These are phyloP conservation scores for Diaporthe vexans DNA, from an alignment of 2,329 filamentous ascomycete genomes.

Conservation along the genomic window DNA sequence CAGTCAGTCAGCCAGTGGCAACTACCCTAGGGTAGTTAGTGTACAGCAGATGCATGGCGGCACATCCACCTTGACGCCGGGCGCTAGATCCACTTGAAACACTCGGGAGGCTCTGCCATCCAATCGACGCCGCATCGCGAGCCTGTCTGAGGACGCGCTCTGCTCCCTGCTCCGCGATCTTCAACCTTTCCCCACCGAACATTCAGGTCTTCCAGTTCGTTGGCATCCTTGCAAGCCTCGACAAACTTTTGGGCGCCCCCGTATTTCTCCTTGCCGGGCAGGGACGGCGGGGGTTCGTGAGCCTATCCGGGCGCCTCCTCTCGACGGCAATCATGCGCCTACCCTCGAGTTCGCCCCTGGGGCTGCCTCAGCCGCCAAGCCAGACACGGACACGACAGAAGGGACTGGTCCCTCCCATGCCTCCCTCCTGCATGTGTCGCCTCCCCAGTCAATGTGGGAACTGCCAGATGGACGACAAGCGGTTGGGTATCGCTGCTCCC, in stretches of 20 bases:
- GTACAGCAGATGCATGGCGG: constrained; percentile 38
- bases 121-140: constrained; percentile 45
- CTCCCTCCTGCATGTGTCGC: constrained; percentile 19
- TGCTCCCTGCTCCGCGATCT: constrained; percentile 37
- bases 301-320: constrained; percentile 29
- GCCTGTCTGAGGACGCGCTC: constrained; percentile 44
- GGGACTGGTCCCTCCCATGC: background rate
- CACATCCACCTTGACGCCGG: constrained; percentile 40
- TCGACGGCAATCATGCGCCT: constrained; percentile 28
- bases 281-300: constrained; percentile 23
- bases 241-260: constrained; percentile 23
- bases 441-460: constrained; percentile 32
- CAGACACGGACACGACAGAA: constrained; percentile 28
- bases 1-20: background rate
- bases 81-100: constrained; percentile 49
- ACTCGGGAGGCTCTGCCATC: constrained; percentile 43
- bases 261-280: background rate
- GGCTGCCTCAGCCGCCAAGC: constrained; percentile 32
- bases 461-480: constrained; percentile 23
- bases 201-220: constrained; percentile 22
- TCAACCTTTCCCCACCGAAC: constrained; percentile 35
- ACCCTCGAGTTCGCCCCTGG: constrained; percentile 10
- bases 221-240: constrained; percentile 23
- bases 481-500: constrained; percentile 39
- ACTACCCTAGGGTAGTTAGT: too few species aligned